phyloP scores from a whole-genome alignment of 2,329 filamentous ascomycete genomes.

The Capronia coronata region DNA sequence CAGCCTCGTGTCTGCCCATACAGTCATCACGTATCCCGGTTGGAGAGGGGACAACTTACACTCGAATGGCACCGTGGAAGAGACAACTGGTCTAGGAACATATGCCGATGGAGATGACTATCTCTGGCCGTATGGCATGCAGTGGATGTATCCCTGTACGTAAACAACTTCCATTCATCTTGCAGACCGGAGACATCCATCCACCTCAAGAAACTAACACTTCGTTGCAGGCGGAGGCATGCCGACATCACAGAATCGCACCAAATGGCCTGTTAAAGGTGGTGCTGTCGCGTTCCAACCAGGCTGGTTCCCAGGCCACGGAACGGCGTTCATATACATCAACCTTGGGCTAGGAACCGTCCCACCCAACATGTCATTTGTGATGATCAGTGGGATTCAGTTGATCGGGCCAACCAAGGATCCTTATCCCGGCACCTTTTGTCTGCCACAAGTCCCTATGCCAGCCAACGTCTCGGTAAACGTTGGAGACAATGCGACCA shows the following conservation, averaged over 20 bases:
- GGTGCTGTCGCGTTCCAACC: conserved; percentile 88
- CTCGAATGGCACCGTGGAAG: conserved; percentile 57
- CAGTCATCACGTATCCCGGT: conserved; percentile 77
- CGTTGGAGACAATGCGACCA: conserved; percentile 80
- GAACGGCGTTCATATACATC: conserved; percentile 75
- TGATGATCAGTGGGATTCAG: conserved; percentile 74
- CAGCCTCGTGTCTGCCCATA: conserved; percentile 50
- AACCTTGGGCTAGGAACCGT: conserved; percentile 82
- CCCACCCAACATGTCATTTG: conserved; percentile 78
- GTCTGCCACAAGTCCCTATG: conserved; percentile 80
- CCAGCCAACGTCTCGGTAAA: conserved; percentile 65
- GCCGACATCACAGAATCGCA: conserved; percentile 69
- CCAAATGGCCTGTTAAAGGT: conserved; percentile 81
- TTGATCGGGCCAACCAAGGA: conserved; percentile 73
- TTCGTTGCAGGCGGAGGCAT: conserved; percentile 68
- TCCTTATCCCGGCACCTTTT: conserved; percentile 83
- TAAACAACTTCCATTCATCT: conserved; percentile 24
- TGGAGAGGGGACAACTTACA: conserved; percentile 82
- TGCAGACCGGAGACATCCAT: no score
- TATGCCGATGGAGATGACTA: conserved; percentile 41
- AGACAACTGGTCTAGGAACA: conserved; percentile 44
- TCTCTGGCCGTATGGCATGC: conserved; percentile 77
- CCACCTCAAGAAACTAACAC: conserved; percentile 6
- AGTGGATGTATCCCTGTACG: conserved; percentile 93
- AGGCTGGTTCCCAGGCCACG: conserved; percentile 90